Evolutionary conservation across 352 stramenopile species (phyloP).

Genomic region (Blastocystis hominis): DNA sequence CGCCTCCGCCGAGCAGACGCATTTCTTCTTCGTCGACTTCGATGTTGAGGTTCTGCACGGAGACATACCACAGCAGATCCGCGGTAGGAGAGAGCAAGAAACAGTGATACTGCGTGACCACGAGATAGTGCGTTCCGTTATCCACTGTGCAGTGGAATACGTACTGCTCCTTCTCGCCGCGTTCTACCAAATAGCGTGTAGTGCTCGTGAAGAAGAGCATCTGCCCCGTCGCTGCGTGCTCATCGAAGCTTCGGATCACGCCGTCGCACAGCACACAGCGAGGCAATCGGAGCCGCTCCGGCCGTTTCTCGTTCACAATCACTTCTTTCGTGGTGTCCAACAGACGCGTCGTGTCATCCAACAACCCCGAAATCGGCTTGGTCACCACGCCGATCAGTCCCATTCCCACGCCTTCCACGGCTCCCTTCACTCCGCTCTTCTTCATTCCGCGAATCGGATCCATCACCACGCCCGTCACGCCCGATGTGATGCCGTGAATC

Average conservation of each 20-base stretch:
- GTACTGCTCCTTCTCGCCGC: neutral
- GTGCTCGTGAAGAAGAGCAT: neutral
- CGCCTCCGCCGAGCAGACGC: neutral
- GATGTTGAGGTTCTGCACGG: neutral
- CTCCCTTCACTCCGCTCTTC: slow-evolving; percentile 70
- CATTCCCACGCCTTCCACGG: slow-evolving; percentile 68
- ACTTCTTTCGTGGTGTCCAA: slow-evolving; percentile 68
- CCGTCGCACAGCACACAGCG: slow-evolving; percentile 60
- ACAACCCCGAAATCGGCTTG: slow-evolving; percentile 73
- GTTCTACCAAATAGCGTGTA: neutral
- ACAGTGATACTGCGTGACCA: slow-evolving; percentile 38
- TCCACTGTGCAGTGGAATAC: slow-evolving; percentile 27
- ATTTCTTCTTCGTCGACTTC: slow-evolving; percentile 15
- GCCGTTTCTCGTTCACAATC: slow-evolving; percentile 59
- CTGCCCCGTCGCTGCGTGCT: slow-evolving; percentile 3
- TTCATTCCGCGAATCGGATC: slow-evolving; percentile 76
- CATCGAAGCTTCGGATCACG: neutral
- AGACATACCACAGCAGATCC: slow-evolving; percentile 13
- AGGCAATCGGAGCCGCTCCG: slow-evolving; percentile 68
- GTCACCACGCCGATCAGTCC: slow-evolving; percentile 75
- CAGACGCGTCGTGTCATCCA: slow-evolving; percentile 74
- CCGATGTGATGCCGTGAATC: slow-evolving; percentile 75
- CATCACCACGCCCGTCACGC: slow-evolving; percentile 79
- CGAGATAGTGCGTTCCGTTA: neutral
- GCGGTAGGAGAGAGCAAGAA: neutral